Base-by-base conservation (phyloP, 2,329 filamentous ascomycete genomes). In the Diaporthe sp. region DNA sequence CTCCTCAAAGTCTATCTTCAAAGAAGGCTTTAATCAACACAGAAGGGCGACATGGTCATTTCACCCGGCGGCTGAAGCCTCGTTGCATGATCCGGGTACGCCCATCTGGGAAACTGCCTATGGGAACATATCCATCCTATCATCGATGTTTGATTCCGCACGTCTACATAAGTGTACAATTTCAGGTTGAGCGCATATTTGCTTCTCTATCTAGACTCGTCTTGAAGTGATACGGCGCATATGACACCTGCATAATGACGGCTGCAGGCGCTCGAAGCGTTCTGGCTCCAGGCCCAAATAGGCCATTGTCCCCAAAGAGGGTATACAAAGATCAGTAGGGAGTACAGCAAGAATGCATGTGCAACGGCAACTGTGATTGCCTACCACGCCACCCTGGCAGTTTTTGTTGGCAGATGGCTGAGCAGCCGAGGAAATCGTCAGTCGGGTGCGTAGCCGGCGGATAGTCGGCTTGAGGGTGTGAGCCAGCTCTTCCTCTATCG, bases 241-340 rank as follows among this genome's bases (percentile, higher is more conserved):
- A 63, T 51, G n/a, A 17, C 47, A 53, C 50, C 63, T 68, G 63
- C 47, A 53, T 53, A 51, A 66, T 66, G 63, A 53, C 30, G 32
- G 47, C 63, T 53, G 63, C 47, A 39, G 32, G n/a, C 32, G 44
- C 44, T 51, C 44, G 44, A 66, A 51, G 44, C 63, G 63, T 66
- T 15, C 44, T 51, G 63, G n/a, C 30, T 17, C 30, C 22, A 51
- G 22, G 35, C 61, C 61, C 8, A 51, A 66, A 37, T 25, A 66
- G 47, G 44, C 30, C 61, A 44, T 37, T 12, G 44, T 50, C 30
- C 59, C 30, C 61, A 47, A 63, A 50, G 42, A 51, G 10, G 42
- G 30, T 19, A 35, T n/a, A 65, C 27, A 35, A 44, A 65, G 42
- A 50, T 35, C 42, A 32, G 27, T 27, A 65, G 50, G 19, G 27